A percentile compares a stretch with the other conserved stretches of the same genome.
These are phyloP conservation scores for Canavalia ensiformis DNA, from an alignment of 306 rosid genomes.

Conservation along the genomic window DNA sequence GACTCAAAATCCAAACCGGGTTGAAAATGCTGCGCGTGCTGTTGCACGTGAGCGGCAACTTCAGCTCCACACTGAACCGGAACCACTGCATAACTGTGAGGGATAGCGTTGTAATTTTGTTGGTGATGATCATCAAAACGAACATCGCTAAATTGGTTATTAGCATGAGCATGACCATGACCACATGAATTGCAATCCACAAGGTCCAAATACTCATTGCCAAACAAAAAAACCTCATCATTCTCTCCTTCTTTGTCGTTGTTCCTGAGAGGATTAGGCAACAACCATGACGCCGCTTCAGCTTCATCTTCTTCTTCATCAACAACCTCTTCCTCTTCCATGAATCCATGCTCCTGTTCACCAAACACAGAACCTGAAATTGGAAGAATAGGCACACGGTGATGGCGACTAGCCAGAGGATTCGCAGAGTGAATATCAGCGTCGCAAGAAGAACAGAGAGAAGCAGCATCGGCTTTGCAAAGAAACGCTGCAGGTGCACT, in stretches of 20 bases:
- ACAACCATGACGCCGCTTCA: constrained; percentile 85
- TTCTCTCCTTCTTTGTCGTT: neutral
- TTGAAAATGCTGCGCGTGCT: constrained; percentile 52
- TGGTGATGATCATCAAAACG: constrained; percentile 22
- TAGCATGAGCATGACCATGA: constrained; percentile 21
- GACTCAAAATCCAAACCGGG: constrained; percentile 66
- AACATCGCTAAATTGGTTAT: constrained; percentile 48
- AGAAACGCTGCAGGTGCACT: constrained; percentile 71
- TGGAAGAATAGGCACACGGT: constrained; percentile 73
- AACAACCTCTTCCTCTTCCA: constrained; percentile 37
- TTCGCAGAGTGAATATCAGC: constrained; percentile 84
- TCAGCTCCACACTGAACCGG: constrained; percentile 47
- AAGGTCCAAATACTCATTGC: constrained; percentile 74
- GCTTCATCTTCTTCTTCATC: constrained; percentile 62
- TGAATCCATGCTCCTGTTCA: neutral
- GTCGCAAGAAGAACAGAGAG: constrained; percentile 82
- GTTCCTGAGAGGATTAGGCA: constrained; percentile 61
- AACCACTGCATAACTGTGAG: constrained; percentile 55
- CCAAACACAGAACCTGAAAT: constrained; percentile 37
- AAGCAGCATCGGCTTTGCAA: constrained; percentile 83
- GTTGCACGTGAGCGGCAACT: neutral
- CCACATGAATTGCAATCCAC: constrained; percentile 65
- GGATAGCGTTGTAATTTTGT: neutral
- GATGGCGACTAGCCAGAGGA: constrained; percentile 82
- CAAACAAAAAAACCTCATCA: constrained; percentile 54